phyloP scores from a whole-genome alignment of 306 rosid species.

The Acacia melanoxylon region DNA sequence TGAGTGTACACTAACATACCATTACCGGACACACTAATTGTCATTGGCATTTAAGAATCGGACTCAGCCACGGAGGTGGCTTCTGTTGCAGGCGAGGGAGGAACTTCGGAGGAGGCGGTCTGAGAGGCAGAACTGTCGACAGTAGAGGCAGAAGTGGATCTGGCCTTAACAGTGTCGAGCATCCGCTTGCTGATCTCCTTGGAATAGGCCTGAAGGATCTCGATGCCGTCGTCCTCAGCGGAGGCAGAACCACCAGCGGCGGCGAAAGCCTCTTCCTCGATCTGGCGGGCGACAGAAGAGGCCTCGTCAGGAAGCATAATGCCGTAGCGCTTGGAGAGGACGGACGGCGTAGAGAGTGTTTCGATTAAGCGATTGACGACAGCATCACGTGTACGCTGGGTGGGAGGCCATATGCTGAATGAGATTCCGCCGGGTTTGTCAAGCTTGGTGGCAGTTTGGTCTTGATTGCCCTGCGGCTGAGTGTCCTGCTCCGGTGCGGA shows the following conservation, averaged over 20 bases:
- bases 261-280: constrained; percentile 77
- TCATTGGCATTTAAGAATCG: constrained; percentile 41
- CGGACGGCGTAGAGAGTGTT: constrained; percentile 75
- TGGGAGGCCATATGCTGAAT: constrained; percentile 95
- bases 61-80: constrained; percentile 34
- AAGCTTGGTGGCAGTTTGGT: constrained; percentile 12
- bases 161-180: constrained; percentile 79
- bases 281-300: constrained; percentile 49
- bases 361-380: constrained; percentile 75
- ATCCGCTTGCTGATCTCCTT: constrained; percentile 96
- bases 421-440: constrained; percentile 33
- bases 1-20: constrained; percentile 40
- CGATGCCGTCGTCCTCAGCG: constrained; percentile 73
- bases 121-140: constrained; percentile 40
- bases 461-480: not conserved
- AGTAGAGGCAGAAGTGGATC: constrained; percentile 39
- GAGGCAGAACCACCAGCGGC: constrained; percentile 57
- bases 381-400: constrained; percentile 92
- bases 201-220: constrained; percentile 91
- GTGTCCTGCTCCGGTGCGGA: constrained; percentile 29
- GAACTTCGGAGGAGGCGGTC: constrained; percentile 23
- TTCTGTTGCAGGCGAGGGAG: constrained; percentile 37
- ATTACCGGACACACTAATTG: constrained; percentile 7
- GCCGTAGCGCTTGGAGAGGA: constrained; percentile 95
- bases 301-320: constrained; percentile 65